Conservation (phyloP, 2,329 filamentous ascomycete species). For the Elsinoe fawcettii region DNA sequence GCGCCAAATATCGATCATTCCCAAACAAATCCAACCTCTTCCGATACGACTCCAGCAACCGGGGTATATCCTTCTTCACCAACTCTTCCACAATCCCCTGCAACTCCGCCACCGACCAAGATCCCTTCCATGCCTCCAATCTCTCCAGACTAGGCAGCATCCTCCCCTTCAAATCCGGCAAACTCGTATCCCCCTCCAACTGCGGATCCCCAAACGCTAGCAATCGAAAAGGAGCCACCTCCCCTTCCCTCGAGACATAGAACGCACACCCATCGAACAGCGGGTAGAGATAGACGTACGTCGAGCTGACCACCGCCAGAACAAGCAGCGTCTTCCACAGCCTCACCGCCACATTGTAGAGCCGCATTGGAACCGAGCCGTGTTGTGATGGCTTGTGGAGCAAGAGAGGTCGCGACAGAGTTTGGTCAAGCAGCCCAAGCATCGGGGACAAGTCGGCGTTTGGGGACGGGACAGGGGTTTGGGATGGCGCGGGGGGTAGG, state of each 20-base stretch:
- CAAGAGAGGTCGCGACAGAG: not conserved
- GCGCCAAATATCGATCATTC: slow-evolving; percentile 90
- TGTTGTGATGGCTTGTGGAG: too few species aligned
- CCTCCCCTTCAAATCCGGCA: slow-evolving; percentile 49
- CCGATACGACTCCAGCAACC: slow-evolving; percentile 56
- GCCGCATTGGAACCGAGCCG: slow-evolving; percentile 35
- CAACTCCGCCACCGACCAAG: slow-evolving; percentile 13
- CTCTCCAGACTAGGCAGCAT: slow-evolving; percentile 34
- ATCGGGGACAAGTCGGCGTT: too few species aligned
- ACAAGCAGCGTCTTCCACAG: slow-evolving; percentile 50
- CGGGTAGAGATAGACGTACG: slow-evolving; percentile 85
- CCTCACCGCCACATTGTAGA: slow-evolving; percentile 40
- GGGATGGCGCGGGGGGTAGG: not conserved
- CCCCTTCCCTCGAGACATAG: slow-evolving; percentile 38
- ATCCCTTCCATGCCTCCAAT: slow-evolving; percentile 7
- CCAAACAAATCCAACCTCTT: slow-evolving; percentile 84
- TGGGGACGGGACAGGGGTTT: too few species aligned
- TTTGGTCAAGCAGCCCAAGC: not conserved
- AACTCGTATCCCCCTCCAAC: slow-evolving; percentile 82
- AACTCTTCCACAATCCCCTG: slow-evolving; percentile 21
- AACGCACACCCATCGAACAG: slow-evolving; percentile 74
- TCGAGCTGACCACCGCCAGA: slow-evolving; percentile 59
- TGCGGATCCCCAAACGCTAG: slow-evolving; percentile 87
- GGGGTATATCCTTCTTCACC: slow-evolving; percentile 54
- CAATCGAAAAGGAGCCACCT: slow-evolving; percentile 68